Evolutionary conservation across 148 eudicot species (phyloP).

Genomic region (Nepenthes gracilis): DNA sequence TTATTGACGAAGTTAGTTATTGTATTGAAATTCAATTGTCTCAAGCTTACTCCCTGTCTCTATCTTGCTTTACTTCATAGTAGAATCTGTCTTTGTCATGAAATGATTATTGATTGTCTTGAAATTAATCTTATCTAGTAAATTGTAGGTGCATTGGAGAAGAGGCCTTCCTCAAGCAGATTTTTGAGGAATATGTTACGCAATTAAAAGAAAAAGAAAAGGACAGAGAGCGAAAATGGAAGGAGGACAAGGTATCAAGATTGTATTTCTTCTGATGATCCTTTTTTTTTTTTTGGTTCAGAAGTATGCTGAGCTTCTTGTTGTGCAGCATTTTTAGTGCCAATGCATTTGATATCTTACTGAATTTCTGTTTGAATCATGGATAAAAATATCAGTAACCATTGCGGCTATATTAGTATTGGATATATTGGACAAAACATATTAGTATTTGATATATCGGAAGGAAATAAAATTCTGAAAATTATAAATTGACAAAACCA

Average conservation of each 20-base stretch:
- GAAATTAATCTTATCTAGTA: slow-evolving; percentile 4
- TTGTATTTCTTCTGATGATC: neutral
- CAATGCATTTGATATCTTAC: too few species aligned
- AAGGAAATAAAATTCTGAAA: too few species aligned
- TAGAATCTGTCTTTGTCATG: neutral
- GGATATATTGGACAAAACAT: too few species aligned
- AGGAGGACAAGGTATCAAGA: slow-evolving; percentile 72
- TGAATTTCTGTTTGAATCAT: too few species aligned
- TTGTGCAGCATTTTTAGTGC: neutral
- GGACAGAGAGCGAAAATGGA: slow-evolving; percentile 71
- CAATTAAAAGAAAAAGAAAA: slow-evolving; percentile 62
- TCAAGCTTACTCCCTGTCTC: too few species aligned
- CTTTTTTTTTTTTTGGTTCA: neutral
- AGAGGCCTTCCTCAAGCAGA: slow-evolving; percentile 45
- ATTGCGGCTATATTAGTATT: too few species aligned
- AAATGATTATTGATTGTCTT: neutral
- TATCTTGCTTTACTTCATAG: too few species aligned
- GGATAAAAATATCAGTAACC: too few species aligned
- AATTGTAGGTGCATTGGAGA: slow-evolving; percentile 53
- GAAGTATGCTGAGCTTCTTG: neutral
- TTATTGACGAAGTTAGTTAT: too few species aligned
- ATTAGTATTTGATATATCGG: too few species aligned
- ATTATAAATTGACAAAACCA: too few species aligned
- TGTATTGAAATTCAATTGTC: too few species aligned
- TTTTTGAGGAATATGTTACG: slow-evolving; percentile 52